phyloP scores from a whole-genome alignment of 2,329 filamentous ascomycete genomes.

The Penicillium sp. region DNA sequence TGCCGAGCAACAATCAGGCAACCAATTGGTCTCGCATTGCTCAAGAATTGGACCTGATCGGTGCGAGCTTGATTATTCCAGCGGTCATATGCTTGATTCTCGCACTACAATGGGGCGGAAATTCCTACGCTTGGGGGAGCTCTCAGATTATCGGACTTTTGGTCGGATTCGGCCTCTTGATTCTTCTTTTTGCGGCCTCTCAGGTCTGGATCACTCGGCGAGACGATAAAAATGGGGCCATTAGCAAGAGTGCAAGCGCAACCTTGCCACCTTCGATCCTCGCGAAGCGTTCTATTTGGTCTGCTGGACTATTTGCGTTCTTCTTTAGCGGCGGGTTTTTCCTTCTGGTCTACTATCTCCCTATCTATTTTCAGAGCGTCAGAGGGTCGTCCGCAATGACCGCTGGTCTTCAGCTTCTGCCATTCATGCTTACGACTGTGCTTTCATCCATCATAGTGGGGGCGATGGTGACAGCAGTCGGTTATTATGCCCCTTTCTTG shows the following conservation, averaged over 20 bases:
- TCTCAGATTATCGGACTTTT: conserved; percentile 8
- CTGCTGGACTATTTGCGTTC: conserved; percentile 32
- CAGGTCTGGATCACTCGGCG: conserved; percentile 2
- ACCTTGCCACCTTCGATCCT: conserved; percentile 56
- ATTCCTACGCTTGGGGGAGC: conserved; percentile 1
- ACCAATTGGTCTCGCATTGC: neutral
- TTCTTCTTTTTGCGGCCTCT: conserved; percentile 3
- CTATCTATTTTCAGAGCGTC: conserved; percentile 36
- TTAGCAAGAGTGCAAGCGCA: conserved; percentile 27
- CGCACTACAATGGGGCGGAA: conserved; percentile 7
- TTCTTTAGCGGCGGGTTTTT: conserved; percentile 11
- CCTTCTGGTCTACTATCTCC: conserved; percentile 22
- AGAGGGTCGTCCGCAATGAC: conserved; percentile 24
- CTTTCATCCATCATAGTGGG: conserved; percentile 1
- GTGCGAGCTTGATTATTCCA: conserved; percentile 2
- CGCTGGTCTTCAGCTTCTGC: conserved; percentile 29
- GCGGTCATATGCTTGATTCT: conserved; percentile 1
- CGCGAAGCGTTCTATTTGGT: conserved; percentile 45
- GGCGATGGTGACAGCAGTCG: conserved; percentile 2
- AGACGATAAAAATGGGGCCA: neutral
- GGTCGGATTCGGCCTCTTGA: neutral
- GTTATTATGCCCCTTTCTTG: conserved; percentile 18
- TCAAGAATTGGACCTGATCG: conserved; percentile 4
- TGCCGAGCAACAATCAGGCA: neutral
- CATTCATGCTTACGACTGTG: conserved; percentile 17